phyloP scores from a whole-genome alignment of 306 rosid genomes.

The Trifolium subterraneum region DNA sequence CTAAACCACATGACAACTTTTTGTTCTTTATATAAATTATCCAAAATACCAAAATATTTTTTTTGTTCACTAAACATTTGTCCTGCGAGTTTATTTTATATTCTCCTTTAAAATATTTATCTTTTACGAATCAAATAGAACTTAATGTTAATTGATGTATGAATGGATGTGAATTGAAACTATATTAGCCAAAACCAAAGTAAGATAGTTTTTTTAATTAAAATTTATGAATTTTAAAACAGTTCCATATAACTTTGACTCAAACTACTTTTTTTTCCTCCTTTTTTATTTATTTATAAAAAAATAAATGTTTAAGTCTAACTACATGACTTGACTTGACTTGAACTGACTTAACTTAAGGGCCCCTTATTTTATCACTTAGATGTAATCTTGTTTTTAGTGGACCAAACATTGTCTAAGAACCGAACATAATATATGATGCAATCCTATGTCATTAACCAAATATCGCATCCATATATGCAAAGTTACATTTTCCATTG shows the following conservation, averaged over 20 bases:
- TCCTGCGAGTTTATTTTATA: too few relatives aligned
- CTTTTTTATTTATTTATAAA: background rate
- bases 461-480: background rate
- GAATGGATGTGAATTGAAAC: too few relatives aligned
- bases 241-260: background rate
- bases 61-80: too few relatives aligned
- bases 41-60: too few relatives aligned
- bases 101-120: too few relatives aligned
- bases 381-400: background rate
- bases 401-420: conserved; percentile 5
- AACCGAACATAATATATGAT: background rate
- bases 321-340: conserved; percentile 24
- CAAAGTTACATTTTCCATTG: conserved; percentile 19
- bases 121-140: too few relatives aligned
- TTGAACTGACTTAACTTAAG: background rate
- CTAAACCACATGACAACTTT: too few relatives aligned
- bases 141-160: too few relatives aligned
- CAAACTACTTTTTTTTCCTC: background rate
- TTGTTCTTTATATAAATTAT: too few relatives aligned
- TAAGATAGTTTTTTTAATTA: background rate
- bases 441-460: conserved; percentile 19
- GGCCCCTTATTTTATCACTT: conserved; percentile 3
- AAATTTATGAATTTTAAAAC: background rate
- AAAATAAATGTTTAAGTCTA: background rate
- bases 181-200: background rate